phyloP scores from a whole-genome alignment of 2,329 filamentous ascomycete genomes.

The Aureobasidium pullulans region DNA sequence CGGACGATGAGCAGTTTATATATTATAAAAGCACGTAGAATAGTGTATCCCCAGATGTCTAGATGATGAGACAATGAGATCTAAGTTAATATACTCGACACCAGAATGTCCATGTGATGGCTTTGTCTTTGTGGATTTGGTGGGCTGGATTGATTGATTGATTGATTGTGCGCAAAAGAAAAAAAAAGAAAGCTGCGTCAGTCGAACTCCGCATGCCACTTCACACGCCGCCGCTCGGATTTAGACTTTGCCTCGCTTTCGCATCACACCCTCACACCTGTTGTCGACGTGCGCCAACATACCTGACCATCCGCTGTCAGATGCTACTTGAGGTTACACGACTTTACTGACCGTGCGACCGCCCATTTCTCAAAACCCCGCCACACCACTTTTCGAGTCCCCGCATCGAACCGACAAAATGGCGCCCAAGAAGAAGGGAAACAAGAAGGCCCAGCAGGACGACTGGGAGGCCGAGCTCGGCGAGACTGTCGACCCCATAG shows the following conservation, averaged over 20 bases:
- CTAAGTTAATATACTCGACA: neutral
- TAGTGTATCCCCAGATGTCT: neutral
- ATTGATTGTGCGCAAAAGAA: no score
- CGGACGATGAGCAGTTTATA: conserved; percentile 30
- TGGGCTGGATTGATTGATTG: no score
- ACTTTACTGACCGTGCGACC: conserved; percentile 14
- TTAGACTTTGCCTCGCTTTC: conserved; percentile 8
- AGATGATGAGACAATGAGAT: neutral
- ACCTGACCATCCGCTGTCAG: neutral
- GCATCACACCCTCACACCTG: neutral
- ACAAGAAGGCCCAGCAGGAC: conserved; percentile 73
- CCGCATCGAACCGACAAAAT: conserved; percentile 43
- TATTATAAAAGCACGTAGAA: neutral
- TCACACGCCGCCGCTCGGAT: neutral
- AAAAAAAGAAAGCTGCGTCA: neutral
- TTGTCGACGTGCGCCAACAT: neutral
- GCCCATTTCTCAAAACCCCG: neutral
- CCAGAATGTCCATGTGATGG: neutral
- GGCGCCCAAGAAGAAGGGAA: conserved; percentile 93
- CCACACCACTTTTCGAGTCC: neutral
- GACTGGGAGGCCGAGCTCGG: conserved; percentile 94
- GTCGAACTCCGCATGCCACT: neutral
- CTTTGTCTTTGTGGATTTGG: neutral
- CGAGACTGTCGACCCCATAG: conserved; percentile 61
- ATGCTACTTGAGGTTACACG: conserved; percentile 2